Evolutionary conservation across 345 rosid genomes (phyloP).

Genomic region (Erucastrum elatum): DNA sequence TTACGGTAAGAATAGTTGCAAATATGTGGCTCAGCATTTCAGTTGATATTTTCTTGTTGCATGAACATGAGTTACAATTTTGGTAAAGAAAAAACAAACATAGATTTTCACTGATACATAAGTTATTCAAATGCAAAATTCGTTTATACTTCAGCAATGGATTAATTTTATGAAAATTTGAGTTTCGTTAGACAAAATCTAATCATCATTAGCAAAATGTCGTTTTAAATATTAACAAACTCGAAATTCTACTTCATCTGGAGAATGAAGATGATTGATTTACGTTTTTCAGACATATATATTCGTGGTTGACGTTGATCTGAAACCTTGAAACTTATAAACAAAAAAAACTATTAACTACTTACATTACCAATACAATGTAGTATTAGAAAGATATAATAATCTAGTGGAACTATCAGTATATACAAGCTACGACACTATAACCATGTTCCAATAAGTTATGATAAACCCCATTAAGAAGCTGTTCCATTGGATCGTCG

Average conservation of each 20-base stretch:
- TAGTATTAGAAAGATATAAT: background rate
- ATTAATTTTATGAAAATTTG: no score
- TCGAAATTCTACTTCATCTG: no score
- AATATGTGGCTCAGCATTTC: conserved; percentile 20
- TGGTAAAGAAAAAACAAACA: background rate
- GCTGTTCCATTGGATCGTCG: conserved; percentile 64
- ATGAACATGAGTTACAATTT: background rate
- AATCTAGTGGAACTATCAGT: background rate
- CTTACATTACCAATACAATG: background rate
- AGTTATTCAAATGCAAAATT: no score
- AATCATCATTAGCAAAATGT: no score
- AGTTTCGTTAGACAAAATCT: no score
- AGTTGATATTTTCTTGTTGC: conserved; percentile 16
- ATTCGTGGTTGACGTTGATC: no score
- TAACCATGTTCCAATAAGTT: background rate
- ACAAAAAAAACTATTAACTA: background rate
- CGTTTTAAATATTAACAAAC: no score
- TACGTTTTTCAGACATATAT: no score
- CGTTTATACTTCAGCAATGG: no score
- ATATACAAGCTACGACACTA: conserved; percentile 11
- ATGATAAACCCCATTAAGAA: conserved; percentile 41
- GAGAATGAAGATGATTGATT: no score
- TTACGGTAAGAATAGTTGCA: conserved; percentile 11
- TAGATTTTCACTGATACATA: no score
- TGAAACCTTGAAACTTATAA: background rate